Evolutionary conservation across 768 basidiomycete species (phyloP).

Genomic region (Panus rudis): DNA sequence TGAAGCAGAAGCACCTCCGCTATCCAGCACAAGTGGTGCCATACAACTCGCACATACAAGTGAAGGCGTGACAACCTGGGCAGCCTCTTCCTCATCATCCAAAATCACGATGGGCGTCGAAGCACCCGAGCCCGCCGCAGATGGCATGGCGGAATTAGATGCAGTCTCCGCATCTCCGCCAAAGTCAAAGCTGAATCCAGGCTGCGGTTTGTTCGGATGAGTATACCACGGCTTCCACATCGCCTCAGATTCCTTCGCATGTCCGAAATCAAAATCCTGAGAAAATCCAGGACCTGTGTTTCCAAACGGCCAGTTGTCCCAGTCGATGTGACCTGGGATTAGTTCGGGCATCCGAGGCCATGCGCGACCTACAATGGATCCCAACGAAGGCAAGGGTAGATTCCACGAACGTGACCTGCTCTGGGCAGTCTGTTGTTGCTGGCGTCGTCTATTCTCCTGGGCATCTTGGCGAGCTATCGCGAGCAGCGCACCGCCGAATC

Average conservation of each 20-base stretch:
- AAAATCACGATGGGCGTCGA: constrained; percentile 42
- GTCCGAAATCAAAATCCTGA: neutral
- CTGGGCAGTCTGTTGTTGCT: too few relatives aligned
- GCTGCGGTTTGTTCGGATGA: constrained; percentile 45
- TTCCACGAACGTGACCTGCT: too few relatives aligned
- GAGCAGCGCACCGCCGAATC: constrained; percentile 58
- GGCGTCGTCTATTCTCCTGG: too few relatives aligned
- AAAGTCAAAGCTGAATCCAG: constrained; percentile 71
- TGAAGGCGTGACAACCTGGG: constrained; percentile 15
- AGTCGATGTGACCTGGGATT: too few relatives aligned
- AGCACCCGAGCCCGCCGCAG: constrained; percentile 25
- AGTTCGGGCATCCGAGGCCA: too few relatives aligned
- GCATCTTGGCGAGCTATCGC: too few relatives aligned
- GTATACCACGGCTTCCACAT: constrained; percentile 33
- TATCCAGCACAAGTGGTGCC: constrained; percentile 54
- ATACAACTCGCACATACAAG: constrained; percentile 65
- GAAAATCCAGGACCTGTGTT: too few relatives aligned
- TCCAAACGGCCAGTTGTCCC: too few relatives aligned
- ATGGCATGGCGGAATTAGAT: constrained; percentile 6
- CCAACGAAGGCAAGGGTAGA: too few relatives aligned
- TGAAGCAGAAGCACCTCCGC: constrained; percentile 24
- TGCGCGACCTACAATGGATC: too few relatives aligned
- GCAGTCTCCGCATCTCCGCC: constrained; percentile 24
- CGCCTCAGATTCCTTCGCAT: neutral
- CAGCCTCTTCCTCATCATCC: constrained; percentile 31